A percentile compares a stretch with the other conserved stretches of the same genome.
These are phyloP conservation scores for Syzygium aqueum DNA, from an alignment of 345 rosid species.

Conservation along the genomic window DNA sequence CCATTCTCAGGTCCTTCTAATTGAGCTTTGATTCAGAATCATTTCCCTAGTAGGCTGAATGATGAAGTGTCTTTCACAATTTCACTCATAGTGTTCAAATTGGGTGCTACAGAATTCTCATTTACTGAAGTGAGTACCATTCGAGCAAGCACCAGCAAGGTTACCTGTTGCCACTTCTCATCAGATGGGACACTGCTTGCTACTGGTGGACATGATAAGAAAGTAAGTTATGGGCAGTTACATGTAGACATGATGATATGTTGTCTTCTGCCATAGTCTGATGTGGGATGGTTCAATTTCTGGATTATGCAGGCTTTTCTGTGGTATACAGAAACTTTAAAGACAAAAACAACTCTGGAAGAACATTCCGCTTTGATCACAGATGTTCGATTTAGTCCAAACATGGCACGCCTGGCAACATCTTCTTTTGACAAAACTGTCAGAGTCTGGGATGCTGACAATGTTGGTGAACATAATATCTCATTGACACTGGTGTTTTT, in stretches of 20 bases:
- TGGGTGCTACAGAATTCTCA: conserved; percentile 4
- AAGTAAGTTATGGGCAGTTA: conserved; percentile 31
- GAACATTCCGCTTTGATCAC: conserved; percentile 79
- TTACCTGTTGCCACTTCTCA: conserved; percentile 84
- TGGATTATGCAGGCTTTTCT: conserved; percentile 61
- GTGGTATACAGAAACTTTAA: conserved; percentile 71
- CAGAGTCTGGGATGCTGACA: conserved; percentile 98
- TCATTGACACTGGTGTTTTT: neutral
- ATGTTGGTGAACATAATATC: conserved; percentile 36
- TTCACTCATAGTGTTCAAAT: neutral
- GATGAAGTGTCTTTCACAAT: neutral
- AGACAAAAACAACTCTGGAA: conserved; percentile 64
- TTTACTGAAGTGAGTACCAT: conserved; percentile 34
- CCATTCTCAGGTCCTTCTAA: neutral
- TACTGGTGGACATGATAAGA: conserved; percentile 96
- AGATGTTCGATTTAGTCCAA: conserved; percentile 93
- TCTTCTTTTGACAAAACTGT: conserved; percentile 97
- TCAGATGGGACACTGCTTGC: conserved; percentile 96
- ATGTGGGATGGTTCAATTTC: neutral
- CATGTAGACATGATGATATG: neutral
- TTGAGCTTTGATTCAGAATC: neutral
- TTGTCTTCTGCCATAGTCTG: neutral
- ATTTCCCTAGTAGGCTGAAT: neutral
- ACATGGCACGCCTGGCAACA: conserved; percentile 84
- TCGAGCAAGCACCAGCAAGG: conserved; percentile 78